A percentile compares a stretch with the other conserved stretches of the same genome.
These are phyloP conservation scores for Pestalotiopsis sp. DNA, from an alignment of 2,329 filamentous ascomycete species.

Conservation along the genomic window DNA sequence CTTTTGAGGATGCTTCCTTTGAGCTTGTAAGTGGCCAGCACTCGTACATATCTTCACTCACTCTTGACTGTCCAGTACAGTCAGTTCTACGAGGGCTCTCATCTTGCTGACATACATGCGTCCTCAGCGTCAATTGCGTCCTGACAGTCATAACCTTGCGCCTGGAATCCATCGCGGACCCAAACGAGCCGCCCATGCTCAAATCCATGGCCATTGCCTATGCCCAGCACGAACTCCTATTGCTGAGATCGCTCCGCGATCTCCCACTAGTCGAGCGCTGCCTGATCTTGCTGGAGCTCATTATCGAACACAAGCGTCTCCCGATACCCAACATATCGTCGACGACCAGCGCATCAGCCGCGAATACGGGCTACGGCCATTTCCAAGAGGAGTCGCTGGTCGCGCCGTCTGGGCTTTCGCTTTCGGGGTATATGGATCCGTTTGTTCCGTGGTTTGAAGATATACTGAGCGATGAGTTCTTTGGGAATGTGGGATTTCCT, in stretches of 20 bases:
- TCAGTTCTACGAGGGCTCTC: background rate
- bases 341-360: background rate
- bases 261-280: background rate
- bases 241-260: background rate
- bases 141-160: background rate
- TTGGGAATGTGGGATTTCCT: no score
- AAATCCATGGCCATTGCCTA: background rate
- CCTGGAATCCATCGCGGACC: background rate
- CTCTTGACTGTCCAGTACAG: background rate
- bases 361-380: background rate
- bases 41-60: background rate
- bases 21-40: background rate
- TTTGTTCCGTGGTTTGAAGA: background rate
- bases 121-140: background rate
- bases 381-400: background rate
- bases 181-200: background rate
- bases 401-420: no score
- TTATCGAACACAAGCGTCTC: background rate
- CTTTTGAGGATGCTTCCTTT: background rate
- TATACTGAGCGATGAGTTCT: background rate
- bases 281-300: background rate
- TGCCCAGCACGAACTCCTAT: background rate
- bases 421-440: no score
- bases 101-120: no score
- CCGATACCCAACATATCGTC: background rate